Conservation (phyloP, 345 rosid species). For the Viola odorata region DNA sequence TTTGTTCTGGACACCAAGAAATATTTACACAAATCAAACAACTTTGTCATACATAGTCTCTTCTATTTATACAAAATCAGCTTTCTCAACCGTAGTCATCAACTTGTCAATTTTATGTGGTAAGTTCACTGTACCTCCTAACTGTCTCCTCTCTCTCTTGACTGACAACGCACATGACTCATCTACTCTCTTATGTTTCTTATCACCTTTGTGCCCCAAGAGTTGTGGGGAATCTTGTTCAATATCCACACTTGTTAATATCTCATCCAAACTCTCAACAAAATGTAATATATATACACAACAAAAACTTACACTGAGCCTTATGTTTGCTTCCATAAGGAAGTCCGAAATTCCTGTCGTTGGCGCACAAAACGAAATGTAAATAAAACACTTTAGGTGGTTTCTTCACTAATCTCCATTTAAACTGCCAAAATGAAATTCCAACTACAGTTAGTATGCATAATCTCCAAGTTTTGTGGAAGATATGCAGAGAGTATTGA, state of each 20-base stretch:
- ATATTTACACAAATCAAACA: too few species aligned
- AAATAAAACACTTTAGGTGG: conserved; percentile 85
- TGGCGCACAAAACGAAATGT: too few species aligned
- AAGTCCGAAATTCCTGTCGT: conserved; percentile 65
- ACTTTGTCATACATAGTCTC: too few species aligned
- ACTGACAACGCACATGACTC: not conserved
- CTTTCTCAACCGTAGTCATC: conserved; percentile 3
- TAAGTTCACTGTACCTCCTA: not conserved
- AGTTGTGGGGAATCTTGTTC: not conserved
- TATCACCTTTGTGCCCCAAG: not conserved
- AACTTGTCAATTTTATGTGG: not conserved
- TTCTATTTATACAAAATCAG: too few species aligned
- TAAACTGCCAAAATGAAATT: conserved; percentile 42
- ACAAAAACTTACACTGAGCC: conserved; percentile 50
- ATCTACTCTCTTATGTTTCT: conserved; percentile 1
- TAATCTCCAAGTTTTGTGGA: too few species aligned
- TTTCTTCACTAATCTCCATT: conserved; percentile 83
- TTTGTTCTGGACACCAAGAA: too few species aligned
- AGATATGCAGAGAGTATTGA: too few species aligned
- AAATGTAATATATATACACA: not conserved
- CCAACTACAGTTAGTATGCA: too few species aligned
- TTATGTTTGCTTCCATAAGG: conserved; percentile 76
- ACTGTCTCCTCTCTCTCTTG: too few species aligned
- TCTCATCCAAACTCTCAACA: conserved; percentile 3
- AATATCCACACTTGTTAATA: not conserved